Percentiles rank a stretch among this genome's conserved stretches.
phyloP scores from a whole-genome alignment of 2,329 filamentous ascomycete species.

The Apiospora koreana region DNA sequence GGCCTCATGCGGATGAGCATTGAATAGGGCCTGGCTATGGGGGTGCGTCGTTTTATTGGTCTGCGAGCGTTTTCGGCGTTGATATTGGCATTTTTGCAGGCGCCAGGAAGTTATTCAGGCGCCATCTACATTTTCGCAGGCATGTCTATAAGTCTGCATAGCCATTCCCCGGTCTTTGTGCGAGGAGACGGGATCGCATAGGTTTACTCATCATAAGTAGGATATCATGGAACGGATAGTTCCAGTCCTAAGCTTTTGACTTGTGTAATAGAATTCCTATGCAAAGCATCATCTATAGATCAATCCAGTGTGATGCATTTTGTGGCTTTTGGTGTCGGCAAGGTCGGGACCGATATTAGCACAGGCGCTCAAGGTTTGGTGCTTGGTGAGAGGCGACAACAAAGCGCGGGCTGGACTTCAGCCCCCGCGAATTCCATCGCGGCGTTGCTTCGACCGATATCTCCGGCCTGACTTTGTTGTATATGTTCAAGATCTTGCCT shows the following conservation, averaged over 20 bases:
- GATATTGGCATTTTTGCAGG: neutral
- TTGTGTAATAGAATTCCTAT: neutral
- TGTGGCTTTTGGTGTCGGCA: neutral
- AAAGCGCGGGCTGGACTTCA: neutral
- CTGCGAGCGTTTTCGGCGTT: slow-evolving; percentile 1
- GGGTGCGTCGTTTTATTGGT: neutral
- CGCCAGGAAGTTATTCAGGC: neutral
- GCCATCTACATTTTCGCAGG: neutral
- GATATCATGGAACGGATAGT: neutral
- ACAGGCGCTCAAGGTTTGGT: neutral
- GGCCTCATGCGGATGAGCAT: slow-evolving; percentile 97
- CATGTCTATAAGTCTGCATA: neutral
- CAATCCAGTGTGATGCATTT: neutral
- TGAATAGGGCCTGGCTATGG: slow-evolving; percentile 55
- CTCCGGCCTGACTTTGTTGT: neutral
- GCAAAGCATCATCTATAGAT: neutral
- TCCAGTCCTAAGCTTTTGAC: neutral
- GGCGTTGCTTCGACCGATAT: neutral
- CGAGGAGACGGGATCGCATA: neutral
- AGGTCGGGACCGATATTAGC: neutral
- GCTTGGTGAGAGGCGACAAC: neutral
- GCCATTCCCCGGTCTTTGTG: neutral
- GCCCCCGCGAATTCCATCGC: neutral
- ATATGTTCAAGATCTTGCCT: too few species aligned
- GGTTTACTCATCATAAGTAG: neutral